Percentiles rank a stretch among this genome's conserved stretches.
Conservation (phyloP, 495 filamentous ascomycete genomes). For the Aspergillus asperescens region DNA sequence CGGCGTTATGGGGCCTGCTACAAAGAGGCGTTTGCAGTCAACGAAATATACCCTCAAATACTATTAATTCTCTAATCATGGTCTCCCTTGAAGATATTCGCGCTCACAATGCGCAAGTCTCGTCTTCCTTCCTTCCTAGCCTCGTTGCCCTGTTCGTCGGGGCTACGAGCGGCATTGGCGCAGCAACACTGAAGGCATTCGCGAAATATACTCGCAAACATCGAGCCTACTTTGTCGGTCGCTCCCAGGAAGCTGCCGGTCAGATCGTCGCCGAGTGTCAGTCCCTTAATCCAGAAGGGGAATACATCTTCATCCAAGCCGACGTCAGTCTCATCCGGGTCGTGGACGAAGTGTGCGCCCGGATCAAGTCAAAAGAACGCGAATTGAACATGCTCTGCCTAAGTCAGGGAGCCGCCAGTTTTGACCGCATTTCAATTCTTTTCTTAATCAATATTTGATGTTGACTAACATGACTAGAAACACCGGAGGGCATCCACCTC, state of each 20-base stretch:
- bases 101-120: not conserved
- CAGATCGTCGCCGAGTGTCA: conserved; percentile 43
- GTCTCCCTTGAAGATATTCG: too few species aligned
- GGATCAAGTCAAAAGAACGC: conserved; percentile 49
- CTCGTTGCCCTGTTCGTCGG: conserved; percentile 55
- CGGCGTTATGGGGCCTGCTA: too few species aligned
- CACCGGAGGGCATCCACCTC: conserved; percentile 51
- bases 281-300: conserved; percentile 15
- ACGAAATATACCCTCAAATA: too few species aligned
- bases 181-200: conserved; percentile 48
- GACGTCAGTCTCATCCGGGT: conserved; percentile 53
- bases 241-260: conserved; percentile 33
- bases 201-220: conserved; percentile 36
- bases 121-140: conserved; percentile 30
- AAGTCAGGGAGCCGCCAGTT: not conserved
- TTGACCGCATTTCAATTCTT: too few species aligned
- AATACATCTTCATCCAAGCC: conserved; percentile 49
- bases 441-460: not conserved
- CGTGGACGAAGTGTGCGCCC: conserved; percentile 54
- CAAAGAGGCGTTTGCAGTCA: too few species aligned
- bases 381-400: conserved; percentile 57
- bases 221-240: conserved; percentile 40
- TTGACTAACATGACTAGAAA: conserved; percentile 40
- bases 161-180: conserved; percentile 58
- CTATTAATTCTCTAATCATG: too few species aligned